Evolutionary conservation across 306 rosid genomes (phyloP).

Genomic region (Lathyrus aphaca): DNA sequence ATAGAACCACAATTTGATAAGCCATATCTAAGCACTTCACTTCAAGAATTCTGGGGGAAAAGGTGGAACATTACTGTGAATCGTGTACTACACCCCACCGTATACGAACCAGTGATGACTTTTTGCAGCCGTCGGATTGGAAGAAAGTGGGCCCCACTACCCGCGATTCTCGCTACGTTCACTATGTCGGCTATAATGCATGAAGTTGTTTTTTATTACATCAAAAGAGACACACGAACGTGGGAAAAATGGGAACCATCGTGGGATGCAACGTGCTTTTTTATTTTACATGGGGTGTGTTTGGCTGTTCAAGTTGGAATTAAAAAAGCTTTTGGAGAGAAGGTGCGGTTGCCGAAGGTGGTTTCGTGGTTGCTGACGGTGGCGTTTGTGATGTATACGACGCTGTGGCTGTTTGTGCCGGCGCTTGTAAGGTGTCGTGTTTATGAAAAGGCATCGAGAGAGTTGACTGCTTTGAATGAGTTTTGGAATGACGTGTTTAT

Average conservation of each 20-base stretch:
- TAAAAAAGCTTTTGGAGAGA: slow-evolving; percentile 26
- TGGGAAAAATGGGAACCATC: slow-evolving; percentile 51
- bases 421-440: slow-evolving; percentile 37
- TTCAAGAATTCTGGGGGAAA: slow-evolving; percentile 51
- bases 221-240: slow-evolving; percentile 41
- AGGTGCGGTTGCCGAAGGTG: slow-evolving; percentile 17
- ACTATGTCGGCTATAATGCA: slow-evolving; percentile 43
- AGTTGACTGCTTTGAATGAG: slow-evolving; percentile 10
- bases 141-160: slow-evolving; percentile 42
- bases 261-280: slow-evolving; percentile 44
- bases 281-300: slow-evolving; percentile 40
- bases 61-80: slow-evolving; percentile 46
- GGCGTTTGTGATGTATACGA: slow-evolving; percentile 33
- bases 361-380: slow-evolving; percentile 28
- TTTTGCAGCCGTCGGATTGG: not conserved
- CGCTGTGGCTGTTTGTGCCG: slow-evolving; percentile 38
- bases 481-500: not conserved
- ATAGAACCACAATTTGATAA: slow-evolving; percentile 41
- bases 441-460: slow-evolving; percentile 38
- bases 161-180: slow-evolving; percentile 22
- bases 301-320: slow-evolving; percentile 27
- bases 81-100: slow-evolving; percentile 34
- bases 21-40: slow-evolving; percentile 39
- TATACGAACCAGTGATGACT: slow-evolving; percentile 30
- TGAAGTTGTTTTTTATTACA: slow-evolving; percentile 40